Percentiles rank a stretch among this genome's conserved stretches.
Evolutionary conservation across 1,284 basidiomycete genomes (phyloP).

Genomic region (Stereum hirsutum): DNA sequence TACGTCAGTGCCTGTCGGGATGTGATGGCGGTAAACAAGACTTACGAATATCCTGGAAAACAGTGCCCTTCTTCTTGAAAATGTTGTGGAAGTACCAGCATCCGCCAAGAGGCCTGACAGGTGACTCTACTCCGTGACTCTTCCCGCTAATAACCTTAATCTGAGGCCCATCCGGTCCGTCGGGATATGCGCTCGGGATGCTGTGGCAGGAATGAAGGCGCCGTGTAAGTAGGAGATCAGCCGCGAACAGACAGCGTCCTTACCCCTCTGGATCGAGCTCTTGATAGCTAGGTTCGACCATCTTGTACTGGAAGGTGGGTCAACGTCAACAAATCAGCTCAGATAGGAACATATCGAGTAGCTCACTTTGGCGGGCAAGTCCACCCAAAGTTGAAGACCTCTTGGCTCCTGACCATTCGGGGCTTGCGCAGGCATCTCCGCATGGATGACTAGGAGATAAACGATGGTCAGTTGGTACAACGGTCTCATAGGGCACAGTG

Average conservation of each 20-base stretch:
- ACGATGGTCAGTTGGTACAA: not conserved
- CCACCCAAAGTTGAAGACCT: slow-evolving; percentile 92
- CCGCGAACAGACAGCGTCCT: slow-evolving; percentile 11
- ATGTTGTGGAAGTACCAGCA: slow-evolving; percentile 90
- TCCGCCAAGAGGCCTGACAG: slow-evolving; percentile 83
- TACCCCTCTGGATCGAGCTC: slow-evolving; percentile 60
- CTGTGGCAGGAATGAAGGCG: no score
- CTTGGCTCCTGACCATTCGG: slow-evolving; percentile 57
- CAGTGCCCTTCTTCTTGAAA: slow-evolving; percentile 53
- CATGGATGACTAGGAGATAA: slow-evolving; percentile 53
- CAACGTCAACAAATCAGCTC: slow-evolving; percentile 11
- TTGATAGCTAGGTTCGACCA: slow-evolving; percentile 76
- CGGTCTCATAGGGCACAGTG: not conserved
- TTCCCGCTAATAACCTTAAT: slow-evolving; percentile 88
- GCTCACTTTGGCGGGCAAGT: slow-evolving; percentile 69
- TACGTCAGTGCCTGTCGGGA: not conserved
- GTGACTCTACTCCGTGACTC: slow-evolving; percentile 79
- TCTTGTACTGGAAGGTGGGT: slow-evolving; percentile 61
- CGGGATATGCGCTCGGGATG: slow-evolving; percentile 67
- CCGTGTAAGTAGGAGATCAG: not conserved
- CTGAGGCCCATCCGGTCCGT: slow-evolving; percentile 59
- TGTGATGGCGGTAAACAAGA: slow-evolving; percentile 5
- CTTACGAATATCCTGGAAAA: slow-evolving; percentile 84
- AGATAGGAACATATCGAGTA: not conserved
- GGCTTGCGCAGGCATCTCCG: slow-evolving; percentile 84